Evolutionary conservation across 2,329 filamentous ascomycete genomes (phyloP).

Genomic region (Laburnicola sp.): DNA sequence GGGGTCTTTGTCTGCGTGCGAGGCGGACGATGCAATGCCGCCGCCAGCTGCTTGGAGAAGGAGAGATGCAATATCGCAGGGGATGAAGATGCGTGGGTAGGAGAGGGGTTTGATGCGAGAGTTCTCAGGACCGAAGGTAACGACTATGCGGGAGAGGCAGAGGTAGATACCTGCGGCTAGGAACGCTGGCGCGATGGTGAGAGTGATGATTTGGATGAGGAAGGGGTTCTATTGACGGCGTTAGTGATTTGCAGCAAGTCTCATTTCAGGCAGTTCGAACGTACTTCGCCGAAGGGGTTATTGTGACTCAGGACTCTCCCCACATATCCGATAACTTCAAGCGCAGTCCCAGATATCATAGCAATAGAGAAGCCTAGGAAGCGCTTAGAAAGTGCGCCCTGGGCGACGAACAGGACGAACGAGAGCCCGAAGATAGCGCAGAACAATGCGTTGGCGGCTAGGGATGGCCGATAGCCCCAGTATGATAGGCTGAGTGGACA

Average conservation of each 20-base stretch:
- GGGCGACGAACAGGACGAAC: constrained; percentile 41
- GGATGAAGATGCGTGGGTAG: constrained; percentile 57
- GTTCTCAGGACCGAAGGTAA: constrained; percentile 44
- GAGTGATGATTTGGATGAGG: constrained; percentile 67
- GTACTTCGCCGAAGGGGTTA: constrained; percentile 59
- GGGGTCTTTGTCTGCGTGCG: constrained; percentile 35
- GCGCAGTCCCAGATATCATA: constrained; percentile 60
- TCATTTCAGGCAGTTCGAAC: not conserved
- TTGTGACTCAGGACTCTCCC: constrained; percentile 61
- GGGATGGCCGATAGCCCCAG: constrained; percentile 50
- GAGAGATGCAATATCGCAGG: constrained; percentile 52
- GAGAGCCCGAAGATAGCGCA: constrained; percentile 50
- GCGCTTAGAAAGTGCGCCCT: constrained; percentile 43
- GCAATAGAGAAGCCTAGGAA: constrained; percentile 50
- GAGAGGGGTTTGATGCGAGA: constrained; percentile 50
- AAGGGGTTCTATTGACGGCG: constrained; percentile 56
- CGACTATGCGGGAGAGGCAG: constrained; percentile 54
- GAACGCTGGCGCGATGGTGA: constrained; percentile 59
- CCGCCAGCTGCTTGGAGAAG: constrained; percentile 51
- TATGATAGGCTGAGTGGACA: constrained; percentile 48
- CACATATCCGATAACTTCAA: constrained; percentile 65
- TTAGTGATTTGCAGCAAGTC: constrained; percentile 6
- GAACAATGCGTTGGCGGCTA: constrained; percentile 49
- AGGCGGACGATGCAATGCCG: constrained; percentile 45
- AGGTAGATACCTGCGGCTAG: constrained; percentile 68